Conservation (phyloP, 352 stramenopile species). For the Globisporangium carolinianum region DNA sequence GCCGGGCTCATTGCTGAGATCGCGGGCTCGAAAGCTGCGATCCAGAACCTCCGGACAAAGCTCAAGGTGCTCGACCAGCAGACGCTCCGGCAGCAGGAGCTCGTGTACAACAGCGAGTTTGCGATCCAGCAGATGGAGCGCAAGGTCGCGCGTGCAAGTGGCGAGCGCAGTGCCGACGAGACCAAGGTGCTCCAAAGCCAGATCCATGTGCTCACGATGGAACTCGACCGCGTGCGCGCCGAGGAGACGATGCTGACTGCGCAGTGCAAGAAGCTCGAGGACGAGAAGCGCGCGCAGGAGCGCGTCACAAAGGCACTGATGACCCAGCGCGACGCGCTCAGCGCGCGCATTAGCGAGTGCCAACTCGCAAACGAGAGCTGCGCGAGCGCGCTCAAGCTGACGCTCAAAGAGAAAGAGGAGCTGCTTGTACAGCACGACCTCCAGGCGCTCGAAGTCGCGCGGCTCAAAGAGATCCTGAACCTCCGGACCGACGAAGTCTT, state of each 20-base stretch:
- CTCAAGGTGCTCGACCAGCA: slow-evolving; percentile 89
- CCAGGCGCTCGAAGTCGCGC: slow-evolving; percentile 90
- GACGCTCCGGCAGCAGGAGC: slow-evolving; percentile 87
- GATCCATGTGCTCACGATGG: slow-evolving; percentile 87
- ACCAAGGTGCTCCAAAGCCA: slow-evolving; percentile 88
- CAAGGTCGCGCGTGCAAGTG: slow-evolving; percentile 90
- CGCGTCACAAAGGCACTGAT: slow-evolving; percentile 70
- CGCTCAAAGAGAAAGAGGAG: slow-evolving; percentile 88
- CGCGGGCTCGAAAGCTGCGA: slow-evolving; percentile 79
- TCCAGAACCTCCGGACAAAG: slow-evolving; percentile 88
- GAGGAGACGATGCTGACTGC: slow-evolving; percentile 85
- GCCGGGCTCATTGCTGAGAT: slow-evolving; percentile 89
- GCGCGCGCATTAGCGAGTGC: slow-evolving; percentile 81
- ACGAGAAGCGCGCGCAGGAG: slow-evolving; percentile 81
- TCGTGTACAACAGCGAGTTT: slow-evolving; percentile 96
- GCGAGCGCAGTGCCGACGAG: slow-evolving; percentile 92
- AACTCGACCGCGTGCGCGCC: slow-evolving; percentile 83
- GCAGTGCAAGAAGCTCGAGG: slow-evolving; percentile 91
- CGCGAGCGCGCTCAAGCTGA: slow-evolving; percentile 73
- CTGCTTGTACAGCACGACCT: slow-evolving; percentile 91
- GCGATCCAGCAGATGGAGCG: slow-evolving; percentile 96
- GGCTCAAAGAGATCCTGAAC: slow-evolving; percentile 86
- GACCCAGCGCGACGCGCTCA: slow-evolving; percentile 74
- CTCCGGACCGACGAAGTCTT: slow-evolving; percentile 89
- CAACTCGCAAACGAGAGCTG: slow-evolving; percentile 89